Evolutionary conservation across 2,329 filamentous ascomycete species (phyloP), one percentile per base, ranked within the genome.

Genomic region (Diaporthe helianthi): DNA sequence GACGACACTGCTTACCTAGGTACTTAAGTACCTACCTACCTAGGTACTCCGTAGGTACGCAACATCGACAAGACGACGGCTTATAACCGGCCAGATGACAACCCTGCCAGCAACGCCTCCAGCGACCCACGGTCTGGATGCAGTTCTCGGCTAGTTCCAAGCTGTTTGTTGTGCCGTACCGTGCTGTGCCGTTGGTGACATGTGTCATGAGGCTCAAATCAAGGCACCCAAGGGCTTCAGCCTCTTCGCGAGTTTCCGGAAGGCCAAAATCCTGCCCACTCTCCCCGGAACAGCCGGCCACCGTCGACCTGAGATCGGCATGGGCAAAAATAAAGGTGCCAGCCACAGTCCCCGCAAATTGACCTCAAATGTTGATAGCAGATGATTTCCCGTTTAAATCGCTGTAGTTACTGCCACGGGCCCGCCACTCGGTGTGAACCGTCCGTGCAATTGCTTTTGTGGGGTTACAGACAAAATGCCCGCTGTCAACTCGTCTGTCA

Each of bases 231-330:
- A 36, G 31, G 19, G n/a, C 58, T 36, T 63, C 58, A 49, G 29
- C 44, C 29, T 49, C 29, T 26, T 49, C 58, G 58, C 44, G 44
- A 63, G 44, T 63, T 63, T 49, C 44, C 58, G 58, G 58, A 31
- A 63, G 29, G 29, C 29, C 44, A 29, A 63, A 29, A 36, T 15
- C 58, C 44, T 17, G 31, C 41, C 19, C 44, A 46, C 58, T 22
- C 29, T 63, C n/a, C 12, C 29, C 58, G 58, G 58, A 47, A 63
- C 58, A 22, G 58, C 58, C 58, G 44, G 44, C 29, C 58, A 36
- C 8, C 19, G 26, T 61, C 41, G 24, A 12, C 24, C 47, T 15
- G 9, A 15, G 41, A 61, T 61, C 58, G 19, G 47, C 58, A 47
- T 22, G 41, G 22, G 26, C 6, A 24, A 47, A 15, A 10, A 33